Percentiles rank a stretch among this genome's conserved stretches.
These are phyloP conservation scores for Aspergillus sclerotioniger DNA, from an alignment of 495 filamentous ascomycete genomes.

Conservation along the genomic window DNA sequence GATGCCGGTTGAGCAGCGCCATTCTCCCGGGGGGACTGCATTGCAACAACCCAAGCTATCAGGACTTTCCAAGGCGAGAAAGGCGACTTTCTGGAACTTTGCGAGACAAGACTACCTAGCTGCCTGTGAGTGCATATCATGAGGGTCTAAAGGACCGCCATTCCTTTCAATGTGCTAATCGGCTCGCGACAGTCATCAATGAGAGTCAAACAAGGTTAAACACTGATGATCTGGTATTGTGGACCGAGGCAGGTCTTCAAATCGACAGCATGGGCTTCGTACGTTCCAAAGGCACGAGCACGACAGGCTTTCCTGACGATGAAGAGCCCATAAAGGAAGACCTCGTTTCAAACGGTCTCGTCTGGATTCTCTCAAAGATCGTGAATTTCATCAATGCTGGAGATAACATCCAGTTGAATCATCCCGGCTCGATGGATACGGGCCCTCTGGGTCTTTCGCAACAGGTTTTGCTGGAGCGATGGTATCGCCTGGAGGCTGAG, in stretches of 20 bases:
- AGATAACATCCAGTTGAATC: constrained; percentile 41
- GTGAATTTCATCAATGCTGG: constrained; percentile 60
- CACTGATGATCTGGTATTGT: constrained; percentile 57
- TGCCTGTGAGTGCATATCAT: constrained; percentile 49
- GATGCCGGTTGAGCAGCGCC: constrained; percentile 52
- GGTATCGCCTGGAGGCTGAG: constrained; percentile 53
- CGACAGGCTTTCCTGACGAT: constrained; percentile 45
- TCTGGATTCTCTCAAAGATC: constrained; percentile 63
- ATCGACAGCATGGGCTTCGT: constrained; percentile 57
- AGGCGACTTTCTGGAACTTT: constrained; percentile 65
- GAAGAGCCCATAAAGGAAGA: constrained; percentile 58
- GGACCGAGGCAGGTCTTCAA: constrained; percentile 60
- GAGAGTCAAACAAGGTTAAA: constrained; percentile 59
- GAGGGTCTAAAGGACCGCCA: not conserved
- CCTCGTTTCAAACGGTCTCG: constrained; percentile 58
- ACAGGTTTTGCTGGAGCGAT: constrained; percentile 53
- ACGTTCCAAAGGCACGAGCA: constrained; percentile 48
- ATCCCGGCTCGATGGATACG: constrained; percentile 26
- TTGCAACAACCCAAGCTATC: constrained; percentile 31
- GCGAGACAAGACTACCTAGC: constrained; percentile 63
- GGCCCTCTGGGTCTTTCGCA: constrained; percentile 51
- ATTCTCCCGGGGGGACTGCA: constrained; percentile 34
- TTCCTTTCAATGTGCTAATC: constrained; percentile 3
- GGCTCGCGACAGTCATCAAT: constrained; percentile 51
- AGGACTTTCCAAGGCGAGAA: constrained; percentile 52